Conservation (phyloP, 2,329 filamentous ascomycete species). For the Monilinia vaccinii-corymbosi region DNA sequence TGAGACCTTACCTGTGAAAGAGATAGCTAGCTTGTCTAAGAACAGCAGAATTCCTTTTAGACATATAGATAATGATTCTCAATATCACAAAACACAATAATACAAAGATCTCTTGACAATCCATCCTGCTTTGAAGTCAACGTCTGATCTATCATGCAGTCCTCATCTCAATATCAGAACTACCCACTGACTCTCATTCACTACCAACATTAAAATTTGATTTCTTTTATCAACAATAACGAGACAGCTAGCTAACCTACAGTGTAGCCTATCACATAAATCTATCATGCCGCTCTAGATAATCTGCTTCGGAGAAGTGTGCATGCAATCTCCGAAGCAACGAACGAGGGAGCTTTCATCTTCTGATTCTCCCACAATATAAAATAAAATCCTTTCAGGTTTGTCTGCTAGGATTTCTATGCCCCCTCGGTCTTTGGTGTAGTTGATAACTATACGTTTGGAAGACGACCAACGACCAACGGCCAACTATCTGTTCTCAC, state of each 20-base stretch:
- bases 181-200: background rate
- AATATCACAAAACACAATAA: background rate
- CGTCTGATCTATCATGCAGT: background rate
- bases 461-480: too few relatives aligned
- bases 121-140: background rate
- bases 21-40: background rate
- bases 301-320: background rate
- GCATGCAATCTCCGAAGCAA: background rate
- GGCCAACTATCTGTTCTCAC: too few relatives aligned
- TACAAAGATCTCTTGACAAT: background rate
- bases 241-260: rapidly evolving
- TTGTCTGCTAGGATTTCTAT: background rate
- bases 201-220: background rate
- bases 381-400: background rate
- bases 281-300: background rate
- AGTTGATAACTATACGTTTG: background rate
- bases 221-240: background rate
- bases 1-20: background rate
- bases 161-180: background rate
- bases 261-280: background rate
- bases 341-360: background rate
- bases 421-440: background rate
- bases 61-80: background rate
- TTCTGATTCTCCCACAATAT: background rate
- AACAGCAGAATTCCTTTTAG: background rate